Evolutionary conservation across 78 protist species (phyloP), one percentile per base, ranked within the genome.

Genomic region (Ministeria vibrans): DNA sequence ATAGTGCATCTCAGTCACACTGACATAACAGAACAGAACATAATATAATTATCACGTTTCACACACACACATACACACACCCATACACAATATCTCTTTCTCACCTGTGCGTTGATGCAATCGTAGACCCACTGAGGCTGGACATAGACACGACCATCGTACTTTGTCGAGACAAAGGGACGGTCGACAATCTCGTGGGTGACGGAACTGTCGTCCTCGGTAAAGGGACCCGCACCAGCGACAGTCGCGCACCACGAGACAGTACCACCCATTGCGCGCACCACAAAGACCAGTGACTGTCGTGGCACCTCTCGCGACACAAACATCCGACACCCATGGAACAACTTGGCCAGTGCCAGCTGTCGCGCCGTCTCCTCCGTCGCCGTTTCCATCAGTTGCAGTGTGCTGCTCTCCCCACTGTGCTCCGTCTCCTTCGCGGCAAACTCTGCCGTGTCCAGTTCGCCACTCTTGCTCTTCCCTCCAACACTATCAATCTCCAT

Each of bases 51-150:
- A 15, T 15, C 15, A 15, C n/a, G 55, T 9, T 49, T 49, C 55
- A 49, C n/a, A 49, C 55, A 49, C n/a, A 49, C 55, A 49, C n/a
- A 49, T 15, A 49, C 55, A 49, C n/a, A 49, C 55, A 20, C 55
- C n/a, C 55, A 49, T 15, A 49, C 55, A 49, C 55, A 49, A 9
- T 20, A 9, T 20, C 55, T 20, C 55, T 20, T 15, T 20, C 55
- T 20, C n/a, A 49, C 64, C 2, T 62, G 25, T 7, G 78, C 77
- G 82, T 96, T 96, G 77, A 93, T 32, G 55, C 88, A 88, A 82
- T 95, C 99, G 78, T 79, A 92, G 30, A 97, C 87, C 98, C 98
- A 97, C 90, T 97, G 99, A 36, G 99, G 99, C 84, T 92, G 97
- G 34, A 95, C 83, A 83, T 92, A 91, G 41, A 49, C 87, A 43